These are phyloP conservation scores for Pythium insidiosum DNA, from an alignment of 352 stramenopile genomes.

Conservation along the genomic window DNA sequence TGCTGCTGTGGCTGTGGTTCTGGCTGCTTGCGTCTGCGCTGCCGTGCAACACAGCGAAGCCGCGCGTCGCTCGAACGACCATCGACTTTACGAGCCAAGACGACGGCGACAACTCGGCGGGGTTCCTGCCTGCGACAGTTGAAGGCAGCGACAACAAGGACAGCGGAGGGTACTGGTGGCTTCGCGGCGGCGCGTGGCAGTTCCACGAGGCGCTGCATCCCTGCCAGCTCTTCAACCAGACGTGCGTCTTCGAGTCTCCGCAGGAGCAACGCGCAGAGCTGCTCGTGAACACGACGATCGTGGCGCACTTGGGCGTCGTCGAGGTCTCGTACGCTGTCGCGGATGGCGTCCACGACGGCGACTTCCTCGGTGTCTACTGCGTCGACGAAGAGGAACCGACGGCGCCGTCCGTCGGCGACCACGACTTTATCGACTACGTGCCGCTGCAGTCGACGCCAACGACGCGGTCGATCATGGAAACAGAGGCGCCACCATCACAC, in stretches of 20 bases:
- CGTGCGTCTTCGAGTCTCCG: slow-evolving; percentile 13
- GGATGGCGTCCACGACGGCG: slow-evolving; percentile 1
- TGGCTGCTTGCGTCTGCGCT: slow-evolving; percentile 2
- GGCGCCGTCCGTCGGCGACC: neutral
- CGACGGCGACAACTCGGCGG: neutral
- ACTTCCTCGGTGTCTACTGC: slow-evolving; percentile 33
- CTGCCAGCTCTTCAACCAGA: slow-evolving; percentile 12
- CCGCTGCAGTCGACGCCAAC: slow-evolving; percentile 10
- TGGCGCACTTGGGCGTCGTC: slow-evolving; percentile 17
- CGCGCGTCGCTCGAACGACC: neutral
- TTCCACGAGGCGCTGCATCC: slow-evolving; percentile 25
- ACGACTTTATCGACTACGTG: slow-evolving; percentile 25
- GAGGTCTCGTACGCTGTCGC: slow-evolving; percentile 12
- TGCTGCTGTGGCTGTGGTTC: slow-evolving; percentile 32
- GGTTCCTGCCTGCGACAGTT: neutral
- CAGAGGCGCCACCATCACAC: too few relatives aligned
- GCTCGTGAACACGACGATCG: slow-evolving; percentile 27
- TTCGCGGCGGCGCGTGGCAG: slow-evolving; percentile 24
- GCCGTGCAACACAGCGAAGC: neutral
- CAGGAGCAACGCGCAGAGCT: slow-evolving; percentile 1
- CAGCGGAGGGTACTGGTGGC: slow-evolving; percentile 19
- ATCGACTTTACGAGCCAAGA: neutral
- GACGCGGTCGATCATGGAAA: too few relatives aligned
- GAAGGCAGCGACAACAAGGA: slow-evolving; percentile 1
- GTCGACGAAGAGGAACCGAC: slow-evolving; percentile 18